These are phyloP conservation scores for Euphorbia schlechtendalii DNA, from an alignment of 441 rosid species.

Conservation along the genomic window DNA sequence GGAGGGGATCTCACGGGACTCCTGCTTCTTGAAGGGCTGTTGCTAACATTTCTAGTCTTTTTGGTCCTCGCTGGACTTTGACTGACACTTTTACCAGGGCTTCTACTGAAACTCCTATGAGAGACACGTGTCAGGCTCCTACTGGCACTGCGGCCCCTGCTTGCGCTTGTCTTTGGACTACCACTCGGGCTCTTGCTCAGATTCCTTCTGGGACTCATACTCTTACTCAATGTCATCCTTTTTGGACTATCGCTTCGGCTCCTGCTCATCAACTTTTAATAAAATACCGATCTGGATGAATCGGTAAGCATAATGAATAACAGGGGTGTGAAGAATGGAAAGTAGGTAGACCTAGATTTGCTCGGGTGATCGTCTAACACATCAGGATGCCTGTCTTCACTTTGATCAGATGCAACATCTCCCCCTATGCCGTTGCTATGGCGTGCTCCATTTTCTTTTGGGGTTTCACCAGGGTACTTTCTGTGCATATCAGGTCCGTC, in stretches of 20 bases:
- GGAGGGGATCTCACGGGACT: conserved; percentile 42
- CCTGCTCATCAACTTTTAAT: conserved; percentile 62
- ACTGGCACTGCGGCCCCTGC: conserved; percentile 55
- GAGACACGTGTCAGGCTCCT: conserved; percentile 47
- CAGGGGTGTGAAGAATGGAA: conserved; percentile 36
- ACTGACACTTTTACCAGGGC: conserved; percentile 52
- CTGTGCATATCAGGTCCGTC: conserved; percentile 36
- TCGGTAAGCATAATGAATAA: conserved; percentile 36
- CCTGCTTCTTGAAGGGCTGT: conserved; percentile 41
- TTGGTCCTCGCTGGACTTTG: conserved; percentile 44
- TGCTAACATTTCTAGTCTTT: conserved; percentile 34
- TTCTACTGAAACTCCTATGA: conserved; percentile 50
- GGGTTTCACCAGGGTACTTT: conserved; percentile 43
- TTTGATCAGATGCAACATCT: conserved; percentile 42
- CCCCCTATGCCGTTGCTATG: conserved; percentile 42
- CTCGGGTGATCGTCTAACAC: conserved; percentile 70
- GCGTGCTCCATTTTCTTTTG: conserved; percentile 54
- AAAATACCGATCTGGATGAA: conserved; percentile 43
- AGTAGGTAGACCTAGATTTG: conserved; percentile 82
- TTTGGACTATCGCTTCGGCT: conserved; percentile 85
- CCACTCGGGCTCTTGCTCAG: conserved; percentile 59
- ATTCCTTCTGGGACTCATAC: conserved; percentile 64
- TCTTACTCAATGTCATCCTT: conserved; percentile 66
- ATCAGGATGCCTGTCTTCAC: conserved; percentile 72
- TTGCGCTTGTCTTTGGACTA: conserved; percentile 42